These are phyloP conservation scores for Russula griseocarnosa DNA, from an alignment of 768 basidiomycete species.

Conservation along the genomic window DNA sequence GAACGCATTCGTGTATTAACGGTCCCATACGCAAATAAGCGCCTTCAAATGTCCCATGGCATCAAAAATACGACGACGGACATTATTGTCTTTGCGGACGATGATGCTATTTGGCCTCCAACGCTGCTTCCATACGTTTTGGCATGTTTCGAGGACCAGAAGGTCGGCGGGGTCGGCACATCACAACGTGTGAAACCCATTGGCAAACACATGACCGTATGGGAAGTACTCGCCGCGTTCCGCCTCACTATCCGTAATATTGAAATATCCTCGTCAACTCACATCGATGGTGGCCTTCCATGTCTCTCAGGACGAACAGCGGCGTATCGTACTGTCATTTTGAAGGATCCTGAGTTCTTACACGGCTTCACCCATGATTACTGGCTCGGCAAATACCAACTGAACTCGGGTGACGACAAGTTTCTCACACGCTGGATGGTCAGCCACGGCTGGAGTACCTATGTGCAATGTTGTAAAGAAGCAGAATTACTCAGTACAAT, in stretches of 20 bases:
- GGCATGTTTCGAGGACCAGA: conserved; percentile 92
- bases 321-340: conserved; percentile 88
- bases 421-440: conserved; percentile 97
- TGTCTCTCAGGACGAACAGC: conserved; percentile 92
- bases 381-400: conserved; percentile 91
- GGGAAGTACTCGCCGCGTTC: conserved; percentile 94
- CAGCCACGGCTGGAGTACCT: conserved; percentile 92
- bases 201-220: conserved; percentile 79
- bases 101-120: conserved; percentile 94
- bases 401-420: conserved; percentile 92
- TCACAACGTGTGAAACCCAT: conserved; percentile 83
- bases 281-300: conserved; percentile 89
- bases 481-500: conserved; percentile 86
- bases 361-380: conserved; percentile 92
- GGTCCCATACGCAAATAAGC: conserved; percentile 91
- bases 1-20: conserved; percentile 81
- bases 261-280: conserved; percentile 83
- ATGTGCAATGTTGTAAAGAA: conserved; percentile 82
- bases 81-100: conserved; percentile 92
- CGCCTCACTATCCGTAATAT: conserved; percentile 91
- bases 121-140: conserved; percentile 85
- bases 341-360: conserved; percentile 91
- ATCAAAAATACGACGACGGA: conserved; percentile 88
- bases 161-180: conserved; percentile 88
- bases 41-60: conserved; percentile 90